A percentile compares a stretch with the other conserved stretches of the same genome.
phyloP scores from a whole-genome alignment of 768 basidiomycete genomes.

The Glaciozyma martinii region DNA sequence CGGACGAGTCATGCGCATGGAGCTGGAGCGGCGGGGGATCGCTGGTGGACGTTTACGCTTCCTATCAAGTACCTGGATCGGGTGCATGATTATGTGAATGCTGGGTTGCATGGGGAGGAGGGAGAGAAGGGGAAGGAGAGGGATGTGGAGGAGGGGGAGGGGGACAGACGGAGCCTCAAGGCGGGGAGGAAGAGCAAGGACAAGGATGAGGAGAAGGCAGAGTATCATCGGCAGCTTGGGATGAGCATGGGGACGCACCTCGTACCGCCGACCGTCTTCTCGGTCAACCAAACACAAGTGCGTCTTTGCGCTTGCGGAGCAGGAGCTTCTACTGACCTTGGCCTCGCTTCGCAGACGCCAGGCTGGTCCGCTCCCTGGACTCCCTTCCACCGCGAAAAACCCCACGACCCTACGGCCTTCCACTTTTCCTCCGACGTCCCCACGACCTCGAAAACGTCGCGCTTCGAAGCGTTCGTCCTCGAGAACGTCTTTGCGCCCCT shows the following conservation, averaged over 20 bases:
- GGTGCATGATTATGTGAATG: constrained; percentile 21
- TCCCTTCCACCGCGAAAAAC: constrained; percentile 21
- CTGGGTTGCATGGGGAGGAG: neutral
- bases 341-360: constrained; percentile 15
- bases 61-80: constrained; percentile 28
- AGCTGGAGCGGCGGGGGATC: constrained; percentile 1
- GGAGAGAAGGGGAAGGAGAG: constrained; percentile 21
- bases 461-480: constrained; percentile 25
- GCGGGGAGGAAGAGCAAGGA: constrained; percentile 5
- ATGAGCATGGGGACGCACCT: constrained; percentile 21
- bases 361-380: constrained; percentile 33
- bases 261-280: constrained; percentile 24
- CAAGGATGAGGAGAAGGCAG: constrained; percentile 22
- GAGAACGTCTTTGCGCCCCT: constrained; percentile 33
- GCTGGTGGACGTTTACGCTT: constrained; percentile 33
- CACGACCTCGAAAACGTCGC: neutral
- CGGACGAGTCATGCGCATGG: neutral
- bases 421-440: constrained; percentile 11
- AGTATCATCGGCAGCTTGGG: constrained; percentile 15
- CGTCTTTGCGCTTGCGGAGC: neutral
- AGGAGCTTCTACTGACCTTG: neutral
- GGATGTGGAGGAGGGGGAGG: constrained; percentile 6
- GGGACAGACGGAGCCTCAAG: neutral
- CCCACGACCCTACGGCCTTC: constrained; percentile 21
- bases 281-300: constrained; percentile 25